phyloP scores from a whole-genome alignment of 441 rosid species.

The Gossypium gossypioides region DNA sequence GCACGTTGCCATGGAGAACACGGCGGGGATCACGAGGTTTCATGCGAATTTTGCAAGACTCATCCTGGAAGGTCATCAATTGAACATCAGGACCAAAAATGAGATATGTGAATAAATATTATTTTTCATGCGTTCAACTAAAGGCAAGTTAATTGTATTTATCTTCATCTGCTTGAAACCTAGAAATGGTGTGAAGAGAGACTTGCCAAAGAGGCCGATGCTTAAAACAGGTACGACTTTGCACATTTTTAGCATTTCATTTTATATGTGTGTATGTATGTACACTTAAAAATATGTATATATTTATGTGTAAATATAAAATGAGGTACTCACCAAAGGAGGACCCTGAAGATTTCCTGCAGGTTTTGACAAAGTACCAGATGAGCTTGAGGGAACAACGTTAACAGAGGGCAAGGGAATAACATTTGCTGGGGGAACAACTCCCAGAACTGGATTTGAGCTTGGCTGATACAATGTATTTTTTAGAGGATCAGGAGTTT shows the following conservation, averaged over 20 bases:
- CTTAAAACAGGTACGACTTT: background rate
- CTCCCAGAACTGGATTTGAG: slow-evolving; percentile 33
- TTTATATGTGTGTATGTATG: background rate
- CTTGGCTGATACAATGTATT: slow-evolving; percentile 31
- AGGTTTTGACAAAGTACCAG: slow-evolving; percentile 38
- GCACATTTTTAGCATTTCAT: background rate
- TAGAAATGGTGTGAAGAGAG: background rate
- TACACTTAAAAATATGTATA: background rate
- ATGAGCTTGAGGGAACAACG: slow-evolving; percentile 24
- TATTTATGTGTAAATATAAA: background rate
- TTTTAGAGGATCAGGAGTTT: slow-evolving; percentile 37
- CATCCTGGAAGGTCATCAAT: slow-evolving; percentile 40
- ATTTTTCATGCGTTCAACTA: background rate
- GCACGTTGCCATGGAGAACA: slow-evolving; percentile 45
- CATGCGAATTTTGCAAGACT: slow-evolving; percentile 65
- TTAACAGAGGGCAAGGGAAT: slow-evolving; percentile 23
- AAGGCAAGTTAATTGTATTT: background rate
- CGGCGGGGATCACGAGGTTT: slow-evolving; percentile 98
- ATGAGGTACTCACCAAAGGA: slow-evolving; percentile 37
- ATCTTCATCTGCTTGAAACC: background rate
- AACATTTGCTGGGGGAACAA: slow-evolving; percentile 23
- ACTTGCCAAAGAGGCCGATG: background rate
- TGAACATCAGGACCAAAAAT: background rate
- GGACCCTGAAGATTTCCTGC: slow-evolving; percentile 32
- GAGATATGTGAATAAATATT: background rate